A percentile compares a stretch with the other conserved stretches of the same genome.
Conservation (phyloP, 345 rosid species). For the Salix caprea region DNA sequence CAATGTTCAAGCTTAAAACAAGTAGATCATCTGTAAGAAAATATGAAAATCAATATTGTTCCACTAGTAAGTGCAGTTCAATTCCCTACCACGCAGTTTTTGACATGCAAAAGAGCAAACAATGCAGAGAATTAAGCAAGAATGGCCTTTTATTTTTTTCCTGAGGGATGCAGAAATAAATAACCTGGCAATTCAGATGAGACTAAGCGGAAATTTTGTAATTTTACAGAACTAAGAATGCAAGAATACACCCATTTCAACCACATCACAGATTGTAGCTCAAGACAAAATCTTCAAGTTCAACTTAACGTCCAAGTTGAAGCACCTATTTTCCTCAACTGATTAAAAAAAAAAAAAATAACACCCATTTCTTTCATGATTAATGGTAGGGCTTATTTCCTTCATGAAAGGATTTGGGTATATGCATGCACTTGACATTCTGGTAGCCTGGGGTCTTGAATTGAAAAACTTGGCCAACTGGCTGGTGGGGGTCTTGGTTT, state of each 20-base stretch:
- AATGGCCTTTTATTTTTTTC: background rate
- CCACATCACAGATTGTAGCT: too few relatives aligned
- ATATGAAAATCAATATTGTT: background rate
- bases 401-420: constrained; percentile 2
- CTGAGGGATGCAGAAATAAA: background rate
- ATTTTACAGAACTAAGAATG: background rate
- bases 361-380: background rate
- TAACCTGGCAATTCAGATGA: background rate
- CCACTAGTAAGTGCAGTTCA: background rate
- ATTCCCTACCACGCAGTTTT: background rate
- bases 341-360: background rate
- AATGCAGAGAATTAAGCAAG: background rate
- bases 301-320: background rate
- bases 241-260: background rate
- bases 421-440: constrained; percentile 12
- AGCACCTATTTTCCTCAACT: background rate
- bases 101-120: background rate
- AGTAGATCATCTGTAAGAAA: background rate
- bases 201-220: background rate
- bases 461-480: background rate
- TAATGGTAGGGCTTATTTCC: background rate
- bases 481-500: too few relatives aligned
- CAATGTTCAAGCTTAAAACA: background rate
- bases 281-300: background rate
- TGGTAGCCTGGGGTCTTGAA: background rate